Evolutionary conservation across 169 alveolate genomes (phyloP).

Genomic region (Plasmodium blacklocki): DNA sequence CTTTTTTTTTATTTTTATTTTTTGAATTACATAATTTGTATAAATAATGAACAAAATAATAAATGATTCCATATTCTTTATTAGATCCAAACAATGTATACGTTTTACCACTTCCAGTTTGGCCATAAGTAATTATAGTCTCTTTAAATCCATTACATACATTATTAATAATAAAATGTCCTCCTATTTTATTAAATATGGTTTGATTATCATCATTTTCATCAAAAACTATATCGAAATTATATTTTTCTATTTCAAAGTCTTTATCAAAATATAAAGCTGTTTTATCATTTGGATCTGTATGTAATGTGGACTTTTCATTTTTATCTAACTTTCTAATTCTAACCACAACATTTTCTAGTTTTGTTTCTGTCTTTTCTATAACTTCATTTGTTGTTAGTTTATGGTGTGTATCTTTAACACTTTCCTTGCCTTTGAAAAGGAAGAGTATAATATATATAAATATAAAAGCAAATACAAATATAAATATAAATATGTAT

Average conservation of each 20-base stretch:
- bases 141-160: slow-evolving; percentile 63
- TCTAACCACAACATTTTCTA: slow-evolving; percentile 57
- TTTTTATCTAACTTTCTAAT: slow-evolving; percentile 41
- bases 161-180: slow-evolving; percentile 39
- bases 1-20: background rate
- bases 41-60: slow-evolving; percentile 33
- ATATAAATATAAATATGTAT: background rate
- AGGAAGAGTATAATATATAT: background rate
- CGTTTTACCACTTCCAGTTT: slow-evolving; percentile 70
- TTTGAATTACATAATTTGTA: slow-evolving; percentile 14
- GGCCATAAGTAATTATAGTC: slow-evolving; percentile 55
- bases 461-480: background rate
- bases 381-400: background rate
- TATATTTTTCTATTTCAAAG: slow-evolving; percentile 53
- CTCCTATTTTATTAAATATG: slow-evolving; percentile 46
- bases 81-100: slow-evolving; percentile 57
- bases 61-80: slow-evolving; percentile 39
- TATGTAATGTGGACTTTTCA: slow-evolving; percentile 44
- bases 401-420: background rate
- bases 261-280: slow-evolving; percentile 45
- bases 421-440: slow-evolving; percentile 6
- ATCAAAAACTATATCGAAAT: slow-evolving; percentile 50
- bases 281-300: slow-evolving; percentile 58
- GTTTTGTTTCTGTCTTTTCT: slow-evolving; percentile 1
- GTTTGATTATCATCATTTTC: slow-evolving; percentile 44